phyloP scores from a whole-genome alignment of 805 yeast genomes.

The Zygoascus biomembranicola region DNA sequence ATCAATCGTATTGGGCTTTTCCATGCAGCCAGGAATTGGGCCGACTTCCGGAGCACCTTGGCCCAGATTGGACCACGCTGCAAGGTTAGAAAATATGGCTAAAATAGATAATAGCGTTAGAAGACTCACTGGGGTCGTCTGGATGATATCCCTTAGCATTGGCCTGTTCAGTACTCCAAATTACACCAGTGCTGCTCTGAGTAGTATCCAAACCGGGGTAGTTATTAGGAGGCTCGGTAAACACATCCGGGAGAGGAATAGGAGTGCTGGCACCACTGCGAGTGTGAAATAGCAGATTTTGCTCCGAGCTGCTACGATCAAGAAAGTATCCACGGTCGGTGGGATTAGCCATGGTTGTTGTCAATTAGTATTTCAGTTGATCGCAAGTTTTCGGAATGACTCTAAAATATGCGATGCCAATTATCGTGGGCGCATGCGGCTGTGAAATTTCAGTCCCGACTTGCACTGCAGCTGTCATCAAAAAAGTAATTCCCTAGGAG shows the following conservation, averaged over 20 bases:
- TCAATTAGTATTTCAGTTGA: no score
- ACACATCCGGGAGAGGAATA: slow-evolving; percentile 23
- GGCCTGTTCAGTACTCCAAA: slow-evolving; percentile 59
- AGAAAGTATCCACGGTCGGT: background rate
- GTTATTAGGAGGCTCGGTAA: slow-evolving; percentile 25
- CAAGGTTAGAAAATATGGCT: background rate
- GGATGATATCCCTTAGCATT: slow-evolving; percentile 44
- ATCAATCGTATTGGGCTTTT: slow-evolving; percentile 41
- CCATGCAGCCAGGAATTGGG: slow-evolving; percentile 49
- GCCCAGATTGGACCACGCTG: slow-evolving; percentile 50
- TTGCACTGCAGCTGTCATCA: no score
- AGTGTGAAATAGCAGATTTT: slow-evolving; percentile 14
- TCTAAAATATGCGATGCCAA: no score
- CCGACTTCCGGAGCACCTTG: slow-evolving; percentile 63
- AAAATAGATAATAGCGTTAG: background rate
- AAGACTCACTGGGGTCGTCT: slow-evolving; percentile 21
- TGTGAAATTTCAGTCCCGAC: no score
- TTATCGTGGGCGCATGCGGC: no score
- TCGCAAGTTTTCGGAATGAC: no score
- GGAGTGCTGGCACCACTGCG: slow-evolving; percentile 22
- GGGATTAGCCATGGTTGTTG: background rate
- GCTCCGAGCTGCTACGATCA: background rate
- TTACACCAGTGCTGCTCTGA: slow-evolving; percentile 54
- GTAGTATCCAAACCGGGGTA: slow-evolving; percentile 52
- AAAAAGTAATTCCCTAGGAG: no score